These are phyloP conservation scores for Mucor lusitanicus DNA, from an alignment of 371 early-diverging fungal genomes.

Conservation along the genomic window DNA sequence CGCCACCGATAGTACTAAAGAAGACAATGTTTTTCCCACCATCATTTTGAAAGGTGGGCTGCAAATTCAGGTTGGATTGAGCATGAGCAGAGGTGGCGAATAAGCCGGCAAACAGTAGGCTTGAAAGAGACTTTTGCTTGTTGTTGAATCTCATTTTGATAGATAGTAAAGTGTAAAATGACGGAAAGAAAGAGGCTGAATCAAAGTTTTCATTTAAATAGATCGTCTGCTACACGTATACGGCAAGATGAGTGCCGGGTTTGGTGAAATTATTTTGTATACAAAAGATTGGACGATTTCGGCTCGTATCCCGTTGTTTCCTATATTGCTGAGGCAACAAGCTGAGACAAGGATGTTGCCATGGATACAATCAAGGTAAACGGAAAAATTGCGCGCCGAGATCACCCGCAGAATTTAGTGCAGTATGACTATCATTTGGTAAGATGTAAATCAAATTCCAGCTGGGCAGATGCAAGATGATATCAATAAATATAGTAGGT, in stretches of 20 bases:
- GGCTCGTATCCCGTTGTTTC: neutral
- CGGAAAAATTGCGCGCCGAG: neutral
- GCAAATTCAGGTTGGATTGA: neutral
- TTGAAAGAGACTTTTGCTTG: neutral
- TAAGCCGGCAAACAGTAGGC: neutral
- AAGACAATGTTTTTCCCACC: conserved; percentile 6
- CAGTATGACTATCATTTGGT: neutral
- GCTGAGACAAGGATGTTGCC: too few relatives aligned
- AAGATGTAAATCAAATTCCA: too few relatives aligned
- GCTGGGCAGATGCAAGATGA: neutral
- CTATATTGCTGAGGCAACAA: too few relatives aligned
- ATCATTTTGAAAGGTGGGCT: conserved; percentile 1
- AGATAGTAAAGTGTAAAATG: neutral
- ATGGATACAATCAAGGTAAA: neutral
- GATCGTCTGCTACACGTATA: neutral
- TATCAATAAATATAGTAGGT: neutral
- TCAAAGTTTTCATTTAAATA: neutral
- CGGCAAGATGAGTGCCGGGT: neutral
- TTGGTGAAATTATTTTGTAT: neutral
- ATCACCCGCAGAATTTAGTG: neutral
- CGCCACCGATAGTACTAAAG: neutral
- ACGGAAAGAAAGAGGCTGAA: neutral
- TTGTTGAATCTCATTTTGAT: neutral
- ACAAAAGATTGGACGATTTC: neutral
- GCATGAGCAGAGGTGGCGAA: neutral